Conservation (phyloP, 2,329 filamentous ascomycete species). For the Paecilomyces variotii region DNA sequence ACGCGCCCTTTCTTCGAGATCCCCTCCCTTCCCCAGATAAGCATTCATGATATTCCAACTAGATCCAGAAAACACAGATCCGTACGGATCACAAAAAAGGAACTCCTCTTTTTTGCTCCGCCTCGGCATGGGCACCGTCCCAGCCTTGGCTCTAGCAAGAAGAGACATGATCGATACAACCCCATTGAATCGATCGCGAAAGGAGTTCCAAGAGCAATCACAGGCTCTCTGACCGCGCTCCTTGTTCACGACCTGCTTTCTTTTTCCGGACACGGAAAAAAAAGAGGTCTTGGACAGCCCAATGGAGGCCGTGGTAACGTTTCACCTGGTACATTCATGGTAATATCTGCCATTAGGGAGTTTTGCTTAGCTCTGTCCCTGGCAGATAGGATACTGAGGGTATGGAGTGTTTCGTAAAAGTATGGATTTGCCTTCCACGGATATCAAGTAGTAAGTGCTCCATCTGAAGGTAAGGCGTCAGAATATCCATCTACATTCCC, state of each 20-base stretch:
- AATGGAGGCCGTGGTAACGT: neutral
- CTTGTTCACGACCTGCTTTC: neutral
- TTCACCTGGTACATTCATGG: neutral
- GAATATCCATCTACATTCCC: too few species aligned
- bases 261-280: neutral
- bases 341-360: neutral
- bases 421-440: too few species aligned
- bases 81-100: neutral
- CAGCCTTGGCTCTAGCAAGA: neutral
- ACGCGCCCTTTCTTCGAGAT: neutral
- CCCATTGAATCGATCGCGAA: slow-evolving; percentile 4
- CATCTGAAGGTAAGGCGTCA: too few species aligned
- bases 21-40: neutral
- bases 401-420: too few species aligned
- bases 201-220: slow-evolving; percentile 7
- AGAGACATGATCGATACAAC: neutral
- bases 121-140: neutral
- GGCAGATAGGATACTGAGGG: neutral
- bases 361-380: neutral
- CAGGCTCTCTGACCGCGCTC: slow-evolving; percentile 11
- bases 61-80: neutral
- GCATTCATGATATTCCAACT: neutral
- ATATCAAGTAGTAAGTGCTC: too few species aligned
- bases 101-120: neutral
- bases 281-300: neutral